These are phyloP conservation scores for Floccularia luteovirens DNA, from an alignment of 768 basidiomycete species.

Conservation along the genomic window DNA sequence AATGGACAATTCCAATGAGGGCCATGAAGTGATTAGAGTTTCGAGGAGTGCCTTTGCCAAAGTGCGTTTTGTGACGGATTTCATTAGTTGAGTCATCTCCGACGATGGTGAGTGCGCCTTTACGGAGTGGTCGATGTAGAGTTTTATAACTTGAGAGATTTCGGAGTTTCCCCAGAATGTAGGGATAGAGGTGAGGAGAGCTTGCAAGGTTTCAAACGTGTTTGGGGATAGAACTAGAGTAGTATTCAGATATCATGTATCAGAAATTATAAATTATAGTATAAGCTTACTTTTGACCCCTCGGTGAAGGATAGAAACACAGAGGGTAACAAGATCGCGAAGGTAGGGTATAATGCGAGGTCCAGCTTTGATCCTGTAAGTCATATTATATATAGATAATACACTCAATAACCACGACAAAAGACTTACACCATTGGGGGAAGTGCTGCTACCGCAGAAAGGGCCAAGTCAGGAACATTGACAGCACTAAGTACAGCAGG, in stretches of 20 bases:
- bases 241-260: neutral
- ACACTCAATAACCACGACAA: neutral
- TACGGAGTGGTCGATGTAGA: conserved; percentile 42
- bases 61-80: conserved; percentile 61
- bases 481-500: conserved; percentile 49
- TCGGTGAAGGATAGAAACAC: conserved; percentile 39
- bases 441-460: conserved; percentile 45
- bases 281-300: conserved; percentile 23
- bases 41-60: conserved; percentile 63
- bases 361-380: conserved; percentile 74
- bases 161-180: conserved; percentile 72
- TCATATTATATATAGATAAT: conserved; percentile 8
- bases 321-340: conserved; percentile 57
- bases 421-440: conserved; percentile 52
- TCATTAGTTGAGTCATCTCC: conserved; percentile 40
- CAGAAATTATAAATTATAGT: no score
- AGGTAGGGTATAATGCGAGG: conserved; percentile 87
- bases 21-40: conserved; percentile 55
- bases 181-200: conserved; percentile 69
- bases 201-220: conserved; percentile 45
- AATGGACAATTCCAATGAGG: conserved; percentile 18
- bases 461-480: conserved; percentile 25
- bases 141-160: conserved; percentile 42
- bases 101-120: conserved; percentile 20
- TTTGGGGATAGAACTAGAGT: conserved; percentile 21